Percentiles rank a stretch among this genome's conserved stretches.
Evolutionary conservation across 2,329 filamentous ascomycete genomes (phyloP).

Genomic region (Fonsecaea erecta): DNA sequence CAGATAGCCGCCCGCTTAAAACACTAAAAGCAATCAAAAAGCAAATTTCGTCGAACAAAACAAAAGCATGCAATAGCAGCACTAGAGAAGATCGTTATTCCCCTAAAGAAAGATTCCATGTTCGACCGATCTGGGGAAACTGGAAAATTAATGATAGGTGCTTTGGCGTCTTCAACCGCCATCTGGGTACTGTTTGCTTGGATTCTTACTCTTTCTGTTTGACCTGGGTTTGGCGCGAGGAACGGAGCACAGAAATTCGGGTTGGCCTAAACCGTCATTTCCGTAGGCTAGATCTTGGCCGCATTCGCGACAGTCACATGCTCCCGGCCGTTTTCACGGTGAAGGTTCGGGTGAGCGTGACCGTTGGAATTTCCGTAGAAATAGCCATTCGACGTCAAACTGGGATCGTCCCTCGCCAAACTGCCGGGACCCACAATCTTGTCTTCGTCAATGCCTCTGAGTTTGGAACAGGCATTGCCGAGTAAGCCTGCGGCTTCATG

Average conservation of each 20-base stretch:
- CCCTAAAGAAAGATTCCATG: too few species aligned
- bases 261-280: not conserved
- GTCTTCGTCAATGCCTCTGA: constrained; percentile 42
- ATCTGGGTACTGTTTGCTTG: not conserved
- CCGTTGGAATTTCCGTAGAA: constrained; percentile 19
- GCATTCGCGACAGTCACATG: constrained; percentile 27
- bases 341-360: constrained; percentile 4
- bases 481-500: constrained; percentile 83
- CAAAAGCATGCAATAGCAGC: not conserved
- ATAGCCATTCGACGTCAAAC: constrained; percentile 15
- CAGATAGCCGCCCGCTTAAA: constrained; percentile 35
- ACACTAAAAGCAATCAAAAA: constrained; percentile 14
- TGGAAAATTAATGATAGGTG: not conserved
- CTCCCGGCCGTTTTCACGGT: constrained; percentile 22
- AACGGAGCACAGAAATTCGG: not conserved
- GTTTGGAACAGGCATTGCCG: constrained; percentile 75
- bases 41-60: not conserved
- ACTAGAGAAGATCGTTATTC: not conserved
- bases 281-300: constrained; percentile 21
- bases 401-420: constrained; percentile 17
- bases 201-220: not conserved
- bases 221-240: not conserved
- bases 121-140: not conserved
- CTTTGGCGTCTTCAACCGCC: not conserved
- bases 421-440: constrained; percentile 21